phyloP scores from a whole-genome alignment of 257 asterid species.

The Verbena officinalis region DNA sequence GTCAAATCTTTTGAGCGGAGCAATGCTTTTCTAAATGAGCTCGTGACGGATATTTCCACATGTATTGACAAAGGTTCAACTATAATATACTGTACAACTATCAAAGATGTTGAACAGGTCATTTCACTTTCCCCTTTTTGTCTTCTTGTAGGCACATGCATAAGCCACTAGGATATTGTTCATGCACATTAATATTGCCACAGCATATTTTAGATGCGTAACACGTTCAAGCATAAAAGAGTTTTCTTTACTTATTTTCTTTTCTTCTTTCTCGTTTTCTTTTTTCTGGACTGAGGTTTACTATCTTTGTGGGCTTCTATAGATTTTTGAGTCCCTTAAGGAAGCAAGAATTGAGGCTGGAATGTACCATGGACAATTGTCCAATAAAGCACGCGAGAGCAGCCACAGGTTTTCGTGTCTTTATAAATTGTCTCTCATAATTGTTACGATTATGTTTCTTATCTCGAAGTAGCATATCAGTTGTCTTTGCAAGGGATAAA shows the following conservation, averaged over 20 bases:
- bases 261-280: no score
- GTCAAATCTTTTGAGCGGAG: constrained; percentile 66
- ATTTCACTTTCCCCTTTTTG: constrained; percentile 19
- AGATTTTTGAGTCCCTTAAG: constrained; percentile 64
- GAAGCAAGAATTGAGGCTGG: constrained; percentile 73
- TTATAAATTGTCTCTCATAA: constrained; percentile 12
- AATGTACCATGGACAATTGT: constrained; percentile 88
- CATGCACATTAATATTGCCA: constrained; percentile 3
- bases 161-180: constrained; percentile 11
- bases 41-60: constrained; percentile 61
- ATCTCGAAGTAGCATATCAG: constrained; percentile 6
- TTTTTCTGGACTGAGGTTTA: neutral
- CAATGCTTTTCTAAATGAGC: constrained; percentile 56
- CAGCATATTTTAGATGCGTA: neutral
- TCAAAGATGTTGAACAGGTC: constrained; percentile 88
- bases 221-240: neutral
- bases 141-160: constrained; percentile 7
- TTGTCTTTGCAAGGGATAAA: constrained; percentile 12
- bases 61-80: constrained; percentile 61
- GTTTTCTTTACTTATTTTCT: neutral
- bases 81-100: constrained; percentile 85
- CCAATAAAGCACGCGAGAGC: constrained; percentile 79
- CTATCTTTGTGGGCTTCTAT: constrained; percentile 27
- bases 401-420: constrained; percentile 69
- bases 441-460: constrained; percentile 7